Percentiles rank a stretch among this genome's conserved stretches.
Conservation (phyloP, 257 asterid genomes). For the Solanum pinnatisectum region DNA sequence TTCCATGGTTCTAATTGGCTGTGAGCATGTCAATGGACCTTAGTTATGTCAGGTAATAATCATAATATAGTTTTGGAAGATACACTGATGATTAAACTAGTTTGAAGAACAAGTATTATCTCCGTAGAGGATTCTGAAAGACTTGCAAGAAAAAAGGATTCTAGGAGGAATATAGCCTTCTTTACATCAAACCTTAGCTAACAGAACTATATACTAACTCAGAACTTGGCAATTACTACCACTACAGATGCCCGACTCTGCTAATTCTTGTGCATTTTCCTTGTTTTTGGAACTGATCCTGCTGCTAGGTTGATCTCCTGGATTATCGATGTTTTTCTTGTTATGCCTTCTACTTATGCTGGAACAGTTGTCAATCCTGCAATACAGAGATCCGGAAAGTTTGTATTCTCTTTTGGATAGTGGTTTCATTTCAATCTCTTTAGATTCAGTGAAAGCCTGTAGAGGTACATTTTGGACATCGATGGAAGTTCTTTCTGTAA, state of each 20-base stretch:
- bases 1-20: not conserved
- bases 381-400: not conserved
- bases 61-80: not conserved
- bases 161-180: not conserved
- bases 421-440: not conserved
- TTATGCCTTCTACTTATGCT: not conserved
- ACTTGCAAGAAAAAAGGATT: not conserved
- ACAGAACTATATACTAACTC: not conserved
- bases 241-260: not conserved
- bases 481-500: not conserved
- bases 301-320: not conserved
- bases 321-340: not conserved
- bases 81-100: not conserved
- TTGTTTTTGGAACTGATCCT: not conserved
- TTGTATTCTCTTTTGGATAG: not conserved
- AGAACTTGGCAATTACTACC: not conserved
- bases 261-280: not conserved
- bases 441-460: not conserved
- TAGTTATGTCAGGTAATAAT: not conserved
- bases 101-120: not conserved
- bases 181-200: not conserved
- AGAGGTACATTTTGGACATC: not conserved
- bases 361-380: not conserved
- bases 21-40: not conserved
- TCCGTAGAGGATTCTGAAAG: not conserved